These are phyloP conservation scores for Amaranthus cruentus DNA, from an alignment of 148 eudicot species.

Conservation along the genomic window DNA sequence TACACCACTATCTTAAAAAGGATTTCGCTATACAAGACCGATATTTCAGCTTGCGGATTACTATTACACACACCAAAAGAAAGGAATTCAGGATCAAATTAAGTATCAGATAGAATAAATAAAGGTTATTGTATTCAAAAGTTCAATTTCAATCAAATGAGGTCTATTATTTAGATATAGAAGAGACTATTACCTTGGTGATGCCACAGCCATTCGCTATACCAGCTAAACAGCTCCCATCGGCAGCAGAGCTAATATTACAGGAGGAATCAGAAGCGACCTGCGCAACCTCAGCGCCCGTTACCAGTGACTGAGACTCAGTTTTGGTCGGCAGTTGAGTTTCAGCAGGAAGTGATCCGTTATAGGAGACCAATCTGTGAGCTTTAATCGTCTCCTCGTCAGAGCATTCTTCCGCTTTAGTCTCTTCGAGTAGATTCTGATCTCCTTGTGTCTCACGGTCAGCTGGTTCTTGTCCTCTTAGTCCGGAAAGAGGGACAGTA, in stretches of 20 bases:
- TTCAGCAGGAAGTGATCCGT: not conserved
- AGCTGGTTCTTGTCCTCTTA: not conserved
- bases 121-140: no score
- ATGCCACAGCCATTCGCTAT: conserved; percentile 16
- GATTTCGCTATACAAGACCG: no score
- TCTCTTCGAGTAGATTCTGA: conserved; percentile 6
- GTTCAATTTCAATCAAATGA: no score
- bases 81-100: no score
- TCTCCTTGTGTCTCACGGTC: not conserved
- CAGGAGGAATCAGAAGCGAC: conserved; percentile 21
- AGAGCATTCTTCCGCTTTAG: not conserved
- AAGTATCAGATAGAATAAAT: no score
- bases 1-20: no score
- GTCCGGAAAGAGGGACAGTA: not conserved
- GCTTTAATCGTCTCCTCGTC: conserved; percentile 1
- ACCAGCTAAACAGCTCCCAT: conserved; percentile 16
- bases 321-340: conserved; percentile 6
- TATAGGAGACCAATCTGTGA: not conserved
- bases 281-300: conserved; percentile 4
- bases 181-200: conserved; percentile 27
- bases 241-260: conserved; percentile 21
- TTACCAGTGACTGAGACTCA: conserved; percentile 19
- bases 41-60: no score
- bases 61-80: no score
- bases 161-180: no score